Evolutionary conservation across 805 yeast species (phyloP), one percentile per base, ranked within the genome.

Genomic region (Tetrapisispora namnaoensis): DNA sequence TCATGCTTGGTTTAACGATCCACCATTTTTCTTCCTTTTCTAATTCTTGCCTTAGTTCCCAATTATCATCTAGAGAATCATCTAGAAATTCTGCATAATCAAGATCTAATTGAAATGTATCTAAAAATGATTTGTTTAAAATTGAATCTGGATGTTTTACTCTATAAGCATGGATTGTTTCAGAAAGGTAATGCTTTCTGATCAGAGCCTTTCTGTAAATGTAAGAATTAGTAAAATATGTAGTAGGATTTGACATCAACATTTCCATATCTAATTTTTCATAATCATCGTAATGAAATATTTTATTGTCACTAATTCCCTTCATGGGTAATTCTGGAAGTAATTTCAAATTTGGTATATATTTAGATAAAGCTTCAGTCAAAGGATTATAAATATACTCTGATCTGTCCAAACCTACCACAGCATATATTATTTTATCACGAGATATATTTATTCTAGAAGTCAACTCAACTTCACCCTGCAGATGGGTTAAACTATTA

Each of bases 81-180:
- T 93, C 98, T 45, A 93, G 70, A 58, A 93, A 93, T 64, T 93
- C 99, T 1, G 98, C 97, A 66, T 87, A 93, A 59, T 91, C 98
- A 21, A 93, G 78, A 60, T 93, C 98, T 32, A 93, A 70, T 48
- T 82, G 82, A 66, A 73, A 88, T 3, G 90, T 75, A 47, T 79
- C 86, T 0, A 97, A 91, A 51, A 79, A 81, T 2, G 93, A 79
- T 1, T 53, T 57, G 2, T 63, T 68, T 48, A 93, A 70, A 1
- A 80, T 69, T 1, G 90, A 80, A 0, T 68, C 65, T 1, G 96
- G 95, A 59, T 89, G 67, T 61, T 93, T 93, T 9, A 83, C 86
- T 4, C 70, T 69, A 57, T 77, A 90, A 50, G 79, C 77, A 45
- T 79, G 83, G n/a, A 93, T 75, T 0, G 95, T 86, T 58, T 87